These are phyloP conservation scores for Monilinia fructicola DNA, from an alignment of 2,329 filamentous ascomycete species.

Conservation along the genomic window DNA sequence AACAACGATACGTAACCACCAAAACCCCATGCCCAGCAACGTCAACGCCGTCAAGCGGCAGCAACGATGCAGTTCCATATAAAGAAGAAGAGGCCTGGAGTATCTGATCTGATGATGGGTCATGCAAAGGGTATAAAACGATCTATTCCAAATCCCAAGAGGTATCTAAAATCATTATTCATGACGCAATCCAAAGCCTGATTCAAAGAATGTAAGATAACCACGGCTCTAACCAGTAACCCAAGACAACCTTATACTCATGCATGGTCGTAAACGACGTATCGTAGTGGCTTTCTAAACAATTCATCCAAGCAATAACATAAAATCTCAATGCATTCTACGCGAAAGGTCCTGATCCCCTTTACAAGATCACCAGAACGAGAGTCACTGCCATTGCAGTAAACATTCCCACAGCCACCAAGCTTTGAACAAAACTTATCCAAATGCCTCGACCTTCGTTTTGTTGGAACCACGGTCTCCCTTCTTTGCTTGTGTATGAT, in stretches of 20 bases:
- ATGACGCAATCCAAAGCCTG: not conserved
- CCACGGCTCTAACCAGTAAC: not conserved
- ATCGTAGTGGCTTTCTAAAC: not conserved
- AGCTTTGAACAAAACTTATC: constrained; percentile 19
- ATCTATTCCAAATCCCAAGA: constrained; percentile 3
- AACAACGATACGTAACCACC: too few species aligned
- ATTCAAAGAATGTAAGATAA: not conserved
- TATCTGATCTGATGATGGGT: too few species aligned
- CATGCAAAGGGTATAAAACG: not conserved
- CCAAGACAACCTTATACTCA: not conserved
- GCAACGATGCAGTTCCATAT: too few species aligned
- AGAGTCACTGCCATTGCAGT: constrained; percentile 17
- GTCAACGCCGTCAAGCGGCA: too few species aligned
- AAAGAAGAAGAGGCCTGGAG: too few species aligned
- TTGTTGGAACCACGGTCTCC: not conserved
- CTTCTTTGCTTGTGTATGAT: constrained; percentile 11
- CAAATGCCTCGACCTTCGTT: constrained; percentile 14
- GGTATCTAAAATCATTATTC: constrained; percentile 2
- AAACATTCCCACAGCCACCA: constrained; percentile 20
- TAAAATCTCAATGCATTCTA: not conserved
- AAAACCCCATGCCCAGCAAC: too few species aligned
- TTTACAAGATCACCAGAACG: constrained; percentile 14
- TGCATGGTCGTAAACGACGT: not conserved
- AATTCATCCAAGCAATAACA: not conserved
- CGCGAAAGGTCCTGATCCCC: not conserved